A percentile compares a stretch with the other conserved stretches of the same genome.
phyloP scores from a whole-genome alignment of 768 basidiomycete species.

The Daedaleopsis sinensis region DNA sequence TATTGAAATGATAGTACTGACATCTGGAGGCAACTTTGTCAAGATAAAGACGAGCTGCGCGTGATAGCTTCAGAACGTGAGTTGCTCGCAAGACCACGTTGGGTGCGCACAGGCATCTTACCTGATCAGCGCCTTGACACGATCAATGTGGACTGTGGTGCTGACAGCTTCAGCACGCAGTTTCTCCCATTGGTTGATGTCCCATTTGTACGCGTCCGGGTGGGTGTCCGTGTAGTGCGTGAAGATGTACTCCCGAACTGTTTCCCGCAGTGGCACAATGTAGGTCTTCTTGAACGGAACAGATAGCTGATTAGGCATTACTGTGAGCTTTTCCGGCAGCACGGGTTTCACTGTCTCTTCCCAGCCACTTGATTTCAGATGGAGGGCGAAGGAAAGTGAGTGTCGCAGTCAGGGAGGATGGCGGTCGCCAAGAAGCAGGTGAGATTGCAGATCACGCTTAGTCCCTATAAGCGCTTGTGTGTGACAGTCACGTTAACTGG shows the following conservation, averaged over 20 bases:
- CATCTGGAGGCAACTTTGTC: slow-evolving; percentile 85
- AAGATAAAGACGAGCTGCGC: slow-evolving; percentile 85
- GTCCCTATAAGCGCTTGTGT: no score
- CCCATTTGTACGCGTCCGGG: slow-evolving; percentile 82
- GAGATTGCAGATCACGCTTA: no score
- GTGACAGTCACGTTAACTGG: no score
- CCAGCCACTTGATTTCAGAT: not conserved
- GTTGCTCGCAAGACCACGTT: slow-evolving; percentile 2
- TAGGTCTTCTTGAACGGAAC: slow-evolving; percentile 78
- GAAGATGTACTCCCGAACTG: slow-evolving; percentile 69
- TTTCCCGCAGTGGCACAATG: slow-evolving; percentile 51
- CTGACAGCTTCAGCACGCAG: slow-evolving; percentile 62
- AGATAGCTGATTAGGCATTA: slow-evolving; percentile 77
- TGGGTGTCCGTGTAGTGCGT: slow-evolving; percentile 65
- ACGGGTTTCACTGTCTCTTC: not conserved
- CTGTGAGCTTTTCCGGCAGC: not conserved
- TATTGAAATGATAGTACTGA: slow-evolving; percentile 34
- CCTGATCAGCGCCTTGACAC: slow-evolving; percentile 57
- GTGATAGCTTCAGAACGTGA: slow-evolving; percentile 67
- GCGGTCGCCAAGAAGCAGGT: not conserved
- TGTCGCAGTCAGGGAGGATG: not conserved
- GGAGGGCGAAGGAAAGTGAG: not conserved
- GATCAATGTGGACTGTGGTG: slow-evolving; percentile 56
- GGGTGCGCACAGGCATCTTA: slow-evolving; percentile 19
- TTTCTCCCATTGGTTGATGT: slow-evolving; percentile 71